A percentile compares a stretch with the other conserved stretches of the same genome.
Evolutionary conservation across 495 filamentous ascomycete species (phyloP).

Genomic region (Oleoguttula mirabilis): DNA sequence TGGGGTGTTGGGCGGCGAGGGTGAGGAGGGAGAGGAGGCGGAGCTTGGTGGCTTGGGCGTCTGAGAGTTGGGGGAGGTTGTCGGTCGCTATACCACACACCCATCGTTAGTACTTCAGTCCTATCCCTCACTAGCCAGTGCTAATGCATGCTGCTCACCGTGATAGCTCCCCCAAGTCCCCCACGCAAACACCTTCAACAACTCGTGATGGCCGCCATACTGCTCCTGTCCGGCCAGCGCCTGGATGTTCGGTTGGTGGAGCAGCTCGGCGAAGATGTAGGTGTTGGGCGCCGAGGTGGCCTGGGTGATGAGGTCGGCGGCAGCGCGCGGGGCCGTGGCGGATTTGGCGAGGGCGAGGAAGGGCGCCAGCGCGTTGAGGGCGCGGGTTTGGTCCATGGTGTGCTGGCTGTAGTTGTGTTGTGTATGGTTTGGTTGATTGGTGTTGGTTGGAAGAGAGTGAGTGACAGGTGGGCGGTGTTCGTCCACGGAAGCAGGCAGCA

Average conservation of each 20-base stretch:
- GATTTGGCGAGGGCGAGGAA: conserved; percentile 81
- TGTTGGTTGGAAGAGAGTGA: too few species aligned
- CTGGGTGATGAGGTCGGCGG: conserved; percentile 74
- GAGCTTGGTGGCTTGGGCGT: conserved; percentile 69
- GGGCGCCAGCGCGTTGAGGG: conserved; percentile 69
- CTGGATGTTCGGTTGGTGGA: conserved; percentile 72
- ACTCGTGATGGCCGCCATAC: conserved; percentile 46
- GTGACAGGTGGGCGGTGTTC: too few species aligned
- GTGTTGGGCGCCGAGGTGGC: conserved; percentile 80
- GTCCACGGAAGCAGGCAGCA: too few species aligned
- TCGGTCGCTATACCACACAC: too few species aligned
- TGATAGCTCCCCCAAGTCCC: conserved; percentile 76
- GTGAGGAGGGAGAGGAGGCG: conserved; percentile 80
- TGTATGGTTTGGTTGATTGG: too few species aligned
- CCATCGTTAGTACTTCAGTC: too few species aligned
- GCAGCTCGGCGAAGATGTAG: conserved; percentile 89
- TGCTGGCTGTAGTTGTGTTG: background rate
- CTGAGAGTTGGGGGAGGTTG: conserved; percentile 63
- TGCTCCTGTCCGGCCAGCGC: conserved; percentile 47
- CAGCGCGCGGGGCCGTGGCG: conserved; percentile 68
- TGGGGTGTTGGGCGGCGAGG: conserved; percentile 36
- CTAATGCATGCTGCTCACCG: too few species aligned
- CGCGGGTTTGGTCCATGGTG: conserved; percentile 74
- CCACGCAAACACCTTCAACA: conserved; percentile 87
- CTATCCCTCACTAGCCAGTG: too few species aligned